These are phyloP conservation scores for Bryopsis sp. DNA, from an alignment of 139 green algal genomes.

Conservation along the genomic window DNA sequence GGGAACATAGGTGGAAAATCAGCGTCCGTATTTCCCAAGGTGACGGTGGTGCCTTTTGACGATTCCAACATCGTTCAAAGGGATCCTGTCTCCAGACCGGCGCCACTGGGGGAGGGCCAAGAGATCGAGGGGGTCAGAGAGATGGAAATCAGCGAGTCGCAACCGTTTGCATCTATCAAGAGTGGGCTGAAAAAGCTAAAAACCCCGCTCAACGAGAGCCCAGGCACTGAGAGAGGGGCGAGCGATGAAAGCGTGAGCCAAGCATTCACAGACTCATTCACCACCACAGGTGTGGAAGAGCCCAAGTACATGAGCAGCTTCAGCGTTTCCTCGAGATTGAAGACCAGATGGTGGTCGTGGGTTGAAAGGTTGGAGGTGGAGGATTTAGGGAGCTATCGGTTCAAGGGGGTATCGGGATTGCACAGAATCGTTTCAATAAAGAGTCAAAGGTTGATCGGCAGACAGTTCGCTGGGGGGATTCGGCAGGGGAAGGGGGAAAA, in stretches of 20 bases:
- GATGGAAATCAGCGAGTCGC: background rate
- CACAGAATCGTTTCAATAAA: slow-evolving; percentile 31
- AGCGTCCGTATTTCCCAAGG: too few species aligned
- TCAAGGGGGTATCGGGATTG: slow-evolving; percentile 39
- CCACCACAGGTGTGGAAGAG: background rate
- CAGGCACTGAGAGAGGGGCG: background rate
- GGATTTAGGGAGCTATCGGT: slow-evolving; percentile 11
- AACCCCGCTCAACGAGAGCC: too few species aligned
- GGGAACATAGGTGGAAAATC: background rate
- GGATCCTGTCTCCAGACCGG: background rate
- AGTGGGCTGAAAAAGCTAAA: background rate
- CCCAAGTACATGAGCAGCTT: slow-evolving; percentile 1
- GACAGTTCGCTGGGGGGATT: slow-evolving; percentile 30
- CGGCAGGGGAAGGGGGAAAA: slow-evolving; percentile 33
- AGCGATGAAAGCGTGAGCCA: background rate
- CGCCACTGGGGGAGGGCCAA: background rate
- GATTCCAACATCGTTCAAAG: too few species aligned
- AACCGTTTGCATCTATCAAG: background rate
- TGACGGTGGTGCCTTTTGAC: too few species aligned
- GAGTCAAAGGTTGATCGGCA: slow-evolving; percentile 20
- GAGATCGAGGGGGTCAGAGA: background rate
- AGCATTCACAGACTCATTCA: background rate
- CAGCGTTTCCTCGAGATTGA: background rate
- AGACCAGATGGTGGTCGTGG: background rate
- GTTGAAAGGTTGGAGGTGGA: background rate